These are phyloP conservation scores for Globisporangium irregulare DNA, from an alignment of 352 stramenopile species.

Conservation along the genomic window DNA sequence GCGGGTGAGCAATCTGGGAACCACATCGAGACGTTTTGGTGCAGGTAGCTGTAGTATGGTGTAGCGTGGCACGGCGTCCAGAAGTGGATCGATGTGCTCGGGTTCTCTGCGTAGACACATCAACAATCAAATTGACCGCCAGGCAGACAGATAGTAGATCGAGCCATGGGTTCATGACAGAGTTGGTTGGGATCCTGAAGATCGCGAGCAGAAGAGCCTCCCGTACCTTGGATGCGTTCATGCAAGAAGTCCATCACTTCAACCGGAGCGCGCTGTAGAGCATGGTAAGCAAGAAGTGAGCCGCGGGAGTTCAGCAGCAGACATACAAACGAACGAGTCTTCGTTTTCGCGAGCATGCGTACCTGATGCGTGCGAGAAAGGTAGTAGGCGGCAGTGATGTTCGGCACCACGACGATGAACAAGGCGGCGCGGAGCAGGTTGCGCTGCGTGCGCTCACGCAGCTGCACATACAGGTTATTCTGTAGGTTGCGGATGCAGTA, in stretches of 20 bases:
- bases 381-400: slow-evolving; percentile 65
- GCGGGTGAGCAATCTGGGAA: slow-evolving; percentile 80
- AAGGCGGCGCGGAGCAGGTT: slow-evolving; percentile 49
- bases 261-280: slow-evolving; percentile 50
- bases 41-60: slow-evolving; percentile 86
- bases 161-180: not conserved
- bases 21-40: slow-evolving; percentile 82
- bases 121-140: not conserved
- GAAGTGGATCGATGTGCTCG: slow-evolving; percentile 70
- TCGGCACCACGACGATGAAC: slow-evolving; percentile 57
- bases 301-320: not conserved
- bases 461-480: slow-evolving; percentile 50
- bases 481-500: slow-evolving; percentile 77
- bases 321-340: not conserved
- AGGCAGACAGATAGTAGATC: not conserved
- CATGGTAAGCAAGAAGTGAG: not conserved
- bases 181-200: not conserved
- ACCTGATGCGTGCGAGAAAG: slow-evolving; percentile 62
- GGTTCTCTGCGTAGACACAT: slow-evolving; percentile 21
- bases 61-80: slow-evolving; percentile 85
- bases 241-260: slow-evolving; percentile 83
- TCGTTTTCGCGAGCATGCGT: not conserved
- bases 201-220: not conserved
- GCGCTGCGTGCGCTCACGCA: slow-evolving; percentile 50
- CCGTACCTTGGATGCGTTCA: slow-evolving; percentile 47